Evolutionary conservation across 2,329 filamentous ascomycete genomes (phyloP).

Genomic region (Claviceps paspali): DNA sequence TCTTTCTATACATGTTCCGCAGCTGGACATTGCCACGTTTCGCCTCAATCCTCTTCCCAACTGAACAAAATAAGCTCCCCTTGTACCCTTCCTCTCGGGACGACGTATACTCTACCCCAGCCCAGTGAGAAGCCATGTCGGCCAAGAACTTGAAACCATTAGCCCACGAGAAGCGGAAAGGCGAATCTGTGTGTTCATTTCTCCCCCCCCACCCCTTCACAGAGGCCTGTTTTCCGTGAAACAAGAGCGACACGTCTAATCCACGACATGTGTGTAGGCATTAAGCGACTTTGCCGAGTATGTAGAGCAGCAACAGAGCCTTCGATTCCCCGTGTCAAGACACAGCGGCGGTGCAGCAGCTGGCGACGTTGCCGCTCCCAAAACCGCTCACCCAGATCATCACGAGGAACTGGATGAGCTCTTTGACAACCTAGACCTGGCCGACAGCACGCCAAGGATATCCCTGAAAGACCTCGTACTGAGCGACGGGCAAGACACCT

Average conservation of each 20-base stretch:
- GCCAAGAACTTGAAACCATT: slow-evolving; percentile 44
- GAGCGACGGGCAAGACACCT: slow-evolving; percentile 41
- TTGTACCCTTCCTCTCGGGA: no score
- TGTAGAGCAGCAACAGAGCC: slow-evolving; percentile 80
- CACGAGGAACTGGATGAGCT: slow-evolving; percentile 84
- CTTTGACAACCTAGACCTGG: slow-evolving; percentile 72
- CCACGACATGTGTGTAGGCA: slow-evolving; percentile 37
- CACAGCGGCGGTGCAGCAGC: slow-evolving; percentile 11
- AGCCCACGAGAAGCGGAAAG: slow-evolving; percentile 67
- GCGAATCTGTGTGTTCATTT: slow-evolving; percentile 55
- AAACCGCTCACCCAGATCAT: slow-evolving; percentile 25
- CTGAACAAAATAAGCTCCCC: no score
- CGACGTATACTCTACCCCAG: slow-evolving; percentile 9
- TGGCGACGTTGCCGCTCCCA: slow-evolving; percentile 12
- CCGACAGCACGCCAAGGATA: slow-evolving; percentile 52
- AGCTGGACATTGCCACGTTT: no score
- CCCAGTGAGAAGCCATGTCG: slow-evolving; percentile 30
- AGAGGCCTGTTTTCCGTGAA: neutral
- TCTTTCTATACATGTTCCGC: no score
- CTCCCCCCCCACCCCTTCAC: no score
- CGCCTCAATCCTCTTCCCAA: neutral
- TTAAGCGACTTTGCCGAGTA: slow-evolving; percentile 96
- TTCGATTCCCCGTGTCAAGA: slow-evolving; percentile 40
- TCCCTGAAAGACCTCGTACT: slow-evolving; percentile 66
- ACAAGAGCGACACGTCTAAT: slow-evolving; percentile 2